These are phyloP conservation scores for Pseudofabraea citricarpa DNA, from an alignment of 2,329 filamentous ascomycete species.

Conservation along the genomic window DNA sequence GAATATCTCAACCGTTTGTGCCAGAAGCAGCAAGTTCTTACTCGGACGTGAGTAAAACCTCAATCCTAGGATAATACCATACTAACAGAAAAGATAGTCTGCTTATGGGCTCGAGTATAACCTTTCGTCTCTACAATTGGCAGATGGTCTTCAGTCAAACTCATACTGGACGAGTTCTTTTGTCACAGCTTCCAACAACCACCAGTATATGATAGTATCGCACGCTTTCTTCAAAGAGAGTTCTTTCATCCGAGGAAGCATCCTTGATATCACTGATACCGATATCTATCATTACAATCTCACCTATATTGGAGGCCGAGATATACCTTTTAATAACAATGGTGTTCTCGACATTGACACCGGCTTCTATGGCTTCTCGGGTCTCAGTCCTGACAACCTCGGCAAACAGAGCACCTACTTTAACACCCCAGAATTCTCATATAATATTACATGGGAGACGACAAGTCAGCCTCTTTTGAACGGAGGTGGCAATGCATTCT, in stretches of 20 bases:
- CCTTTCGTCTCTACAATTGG: not conserved
- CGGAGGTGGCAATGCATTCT: not conserved
- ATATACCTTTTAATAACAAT: not conserved
- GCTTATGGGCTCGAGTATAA: not conserved
- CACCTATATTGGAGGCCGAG: not conserved
- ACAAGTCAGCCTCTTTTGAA: not conserved
- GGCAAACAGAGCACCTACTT: not conserved
- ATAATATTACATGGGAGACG: not conserved
- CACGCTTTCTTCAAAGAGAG: not conserved
- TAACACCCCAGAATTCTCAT: not conserved
- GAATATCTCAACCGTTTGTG: not conserved
- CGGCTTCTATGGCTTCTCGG: not conserved
- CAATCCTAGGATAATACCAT: not conserved
- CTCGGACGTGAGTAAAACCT: not conserved
- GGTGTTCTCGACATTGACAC: not conserved
- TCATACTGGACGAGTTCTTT: not conserved
- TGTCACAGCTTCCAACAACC: not conserved
- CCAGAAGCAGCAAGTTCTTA: not conserved
- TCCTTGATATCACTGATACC: not conserved
- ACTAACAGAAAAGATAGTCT: not conserved
- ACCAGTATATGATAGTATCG: not conserved
- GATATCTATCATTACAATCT: not conserved
- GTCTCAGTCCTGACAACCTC: not conserved
- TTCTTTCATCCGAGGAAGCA: not conserved
- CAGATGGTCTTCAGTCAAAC: not conserved